Conservation (phyloP, 2,329 filamentous ascomycete genomes). For the Ilyonectria mors-panacis region DNA sequence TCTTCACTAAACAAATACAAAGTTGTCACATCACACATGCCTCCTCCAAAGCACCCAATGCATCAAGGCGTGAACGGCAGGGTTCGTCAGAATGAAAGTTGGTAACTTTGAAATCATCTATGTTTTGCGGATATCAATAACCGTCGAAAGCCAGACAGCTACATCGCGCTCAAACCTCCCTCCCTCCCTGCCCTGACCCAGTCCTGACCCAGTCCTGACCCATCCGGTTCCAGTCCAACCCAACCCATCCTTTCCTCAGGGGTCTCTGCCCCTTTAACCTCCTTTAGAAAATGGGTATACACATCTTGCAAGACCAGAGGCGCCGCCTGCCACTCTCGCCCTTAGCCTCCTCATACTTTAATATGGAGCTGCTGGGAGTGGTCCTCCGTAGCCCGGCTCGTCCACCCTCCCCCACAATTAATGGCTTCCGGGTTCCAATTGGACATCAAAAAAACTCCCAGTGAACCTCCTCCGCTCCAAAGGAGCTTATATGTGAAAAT, state of each 20-base stretch:
- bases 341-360: background rate
- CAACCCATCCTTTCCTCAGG: constrained; percentile 23
- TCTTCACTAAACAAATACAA: background rate
- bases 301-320: constrained; percentile 42
- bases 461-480: constrained; percentile 18
- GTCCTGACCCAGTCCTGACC: constrained; percentile 26
- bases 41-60: background rate
- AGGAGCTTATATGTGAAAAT: constrained; percentile 34
- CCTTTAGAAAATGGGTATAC: constrained; percentile 53
- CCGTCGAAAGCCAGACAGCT: constrained; percentile 25
- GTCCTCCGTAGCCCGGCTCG: constrained; percentile 29
- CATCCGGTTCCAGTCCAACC: constrained; percentile 23
- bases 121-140: constrained; percentile 18
- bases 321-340: constrained; percentile 10
- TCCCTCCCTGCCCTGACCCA: constrained; percentile 11
- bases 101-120: constrained; percentile 16
- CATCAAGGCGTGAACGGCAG: background rate
- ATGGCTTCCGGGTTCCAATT: constrained; percentile 38
- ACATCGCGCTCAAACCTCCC: constrained; percentile 16
- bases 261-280: constrained; percentile 22
- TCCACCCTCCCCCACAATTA: constrained; percentile 40
- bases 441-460: constrained; percentile 37
- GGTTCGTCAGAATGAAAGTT: background rate
- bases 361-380: constrained; percentile 14
- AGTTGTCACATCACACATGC: background rate